phyloP scores from a whole-genome alignment of 306 rosid genomes.

The Cucumis sativus region Cucumber_9930_V3 NC_026655.2:27879501-27880000 shows the following conservation, averaged over 20 bases:
- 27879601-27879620: conserved; percentile 19
- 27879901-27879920: conserved; percentile 34
- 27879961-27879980: conserved; percentile 42
- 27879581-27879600: conserved; percentile 48
- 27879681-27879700: conserved; percentile 19
- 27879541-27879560: conserved; percentile 16
- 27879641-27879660: conserved; percentile 24
- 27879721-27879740: conserved; percentile 13
- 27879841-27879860: conserved; percentile 20
- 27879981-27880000: background rate
- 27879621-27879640: conserved; percentile 13
- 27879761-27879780: conserved; percentile 25
- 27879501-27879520: conserved; percentile 71
- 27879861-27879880: conserved; percentile 63
- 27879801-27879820: conserved; percentile 13
- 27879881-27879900: conserved; percentile 57
- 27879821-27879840: conserved; percentile 12
- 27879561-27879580: conserved; percentile 36
- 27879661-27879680: conserved; percentile 15
- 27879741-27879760: conserved; percentile 12
- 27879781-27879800: background rate
- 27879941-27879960: conserved; percentile 61
- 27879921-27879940: conserved; percentile 21
- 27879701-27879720: conserved; percentile 26
- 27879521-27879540: conserved; percentile 67